Conservation (phyloP, 306 rosid genomes). For the Oemleria cerasiformis region DNA sequence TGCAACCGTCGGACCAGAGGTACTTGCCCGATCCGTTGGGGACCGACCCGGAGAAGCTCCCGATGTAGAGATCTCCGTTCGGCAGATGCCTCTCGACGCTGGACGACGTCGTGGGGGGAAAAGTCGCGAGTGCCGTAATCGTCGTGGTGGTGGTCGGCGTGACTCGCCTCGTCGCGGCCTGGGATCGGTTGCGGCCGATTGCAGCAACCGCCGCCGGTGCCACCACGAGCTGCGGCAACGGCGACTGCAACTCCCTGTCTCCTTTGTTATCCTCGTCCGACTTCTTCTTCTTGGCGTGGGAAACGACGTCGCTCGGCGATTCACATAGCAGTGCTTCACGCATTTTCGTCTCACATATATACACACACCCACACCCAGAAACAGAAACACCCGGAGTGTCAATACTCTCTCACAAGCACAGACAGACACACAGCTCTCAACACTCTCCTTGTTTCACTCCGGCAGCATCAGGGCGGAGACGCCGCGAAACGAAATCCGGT, state of each 20-base stretch:
- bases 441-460: neutral
- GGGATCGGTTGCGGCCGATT: slow-evolving; percentile 52
- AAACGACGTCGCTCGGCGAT: slow-evolving; percentile 28
- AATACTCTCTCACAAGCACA: neutral
- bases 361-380: slow-evolving; percentile 2
- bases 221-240: slow-evolving; percentile 20
- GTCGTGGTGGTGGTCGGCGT: slow-evolving; percentile 48
- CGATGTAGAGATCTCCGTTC: slow-evolving; percentile 87
- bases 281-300: slow-evolving; percentile 47
- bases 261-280: slow-evolving; percentile 31
- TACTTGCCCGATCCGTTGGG: slow-evolving; percentile 93
- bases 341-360: slow-evolving; percentile 55
- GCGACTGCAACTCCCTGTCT: slow-evolving; percentile 7
- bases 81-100: slow-evolving; percentile 46
- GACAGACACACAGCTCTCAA: neutral
- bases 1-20: slow-evolving; percentile 86
- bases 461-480: neutral
- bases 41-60: slow-evolving; percentile 57
- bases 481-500: slow-evolving; percentile 16
- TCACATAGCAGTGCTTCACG: slow-evolving; percentile 50
- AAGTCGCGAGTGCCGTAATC: neutral
- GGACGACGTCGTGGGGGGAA: neutral
- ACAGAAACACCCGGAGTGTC: neutral
- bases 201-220: slow-evolving; percentile 25
- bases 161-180: slow-evolving; percentile 59